Evolutionary conservation across 1,284 basidiomycete species (phyloP), one percentile per base, ranked within the genome.

Genomic region (Prillingera fragicola): DNA sequence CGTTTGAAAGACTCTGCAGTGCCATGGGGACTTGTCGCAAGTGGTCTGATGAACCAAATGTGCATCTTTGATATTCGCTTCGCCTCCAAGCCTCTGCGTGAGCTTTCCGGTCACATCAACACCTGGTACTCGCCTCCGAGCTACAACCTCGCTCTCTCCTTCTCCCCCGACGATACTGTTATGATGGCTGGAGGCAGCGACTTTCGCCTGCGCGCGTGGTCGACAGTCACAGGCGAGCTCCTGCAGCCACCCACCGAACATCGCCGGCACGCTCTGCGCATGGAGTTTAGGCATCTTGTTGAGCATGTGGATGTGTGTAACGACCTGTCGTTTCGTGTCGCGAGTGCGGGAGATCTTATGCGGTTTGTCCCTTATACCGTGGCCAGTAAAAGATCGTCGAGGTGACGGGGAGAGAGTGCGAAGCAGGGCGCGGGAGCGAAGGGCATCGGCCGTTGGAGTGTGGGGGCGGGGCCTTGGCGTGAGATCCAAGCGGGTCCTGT

Each of bases 1-100:
- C 38, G 62, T 13, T 45, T 69, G 28, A 39, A 52, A 17, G 67
- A 67, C 48, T 54, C 49, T 8, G 64, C 60, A 1, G 65, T 66
- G 1, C 67, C 67, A 9, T 69, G 52, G 53, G 67, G 67, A n/a
- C 25, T 67, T 18, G 45, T 58, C 2, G 61, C 55, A 7, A 60
- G 60, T 32, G 65, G 58, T 2, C 48, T 69, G 48, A 48, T 48
- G 22, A 35, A 63, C 45, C 42, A 69, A 59, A 39, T 69, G 32
- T 31, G 59, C 19, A 40, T 69, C 5, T 69, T 57, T 28, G 67
- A 69, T 44, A 45, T 58, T n/a, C 52, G 67, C 17, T 69, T 54
- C 33, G 39, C 49, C 5, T 23, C 38, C 14, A 14, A 37, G 14
- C 63, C 67, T 0, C 36, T 68, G 23, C 45, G 42, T 4, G 22